A percentile compares a stretch with the other conserved stretches of the same genome.
Conservation (phyloP, 306 rosid genomes). For the Datisca glomerata region DNA sequence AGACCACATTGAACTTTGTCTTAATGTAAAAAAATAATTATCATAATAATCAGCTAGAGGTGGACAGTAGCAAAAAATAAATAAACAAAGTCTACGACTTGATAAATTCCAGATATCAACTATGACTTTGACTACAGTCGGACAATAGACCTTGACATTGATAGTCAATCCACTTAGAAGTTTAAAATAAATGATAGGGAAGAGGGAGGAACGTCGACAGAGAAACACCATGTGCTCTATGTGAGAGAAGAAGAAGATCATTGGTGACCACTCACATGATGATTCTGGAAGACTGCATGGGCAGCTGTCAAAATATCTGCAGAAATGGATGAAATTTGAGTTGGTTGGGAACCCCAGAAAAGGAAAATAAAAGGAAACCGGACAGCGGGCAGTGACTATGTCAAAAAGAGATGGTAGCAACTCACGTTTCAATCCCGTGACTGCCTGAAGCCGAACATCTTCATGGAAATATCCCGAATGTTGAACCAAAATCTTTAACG, state of each 20-base stretch:
- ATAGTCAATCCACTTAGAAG: too few species aligned
- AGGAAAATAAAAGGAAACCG: background rate
- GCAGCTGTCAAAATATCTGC: conserved; percentile 82
- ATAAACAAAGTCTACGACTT: too few species aligned
- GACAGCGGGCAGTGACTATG: background rate
- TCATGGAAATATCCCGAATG: conserved; percentile 87
- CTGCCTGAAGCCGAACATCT: conserved; percentile 98
- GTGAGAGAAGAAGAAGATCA: conserved; percentile 5
- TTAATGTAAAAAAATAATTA: too few species aligned
- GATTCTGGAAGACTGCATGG: conserved; percentile 60
- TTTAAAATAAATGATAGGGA: background rate
- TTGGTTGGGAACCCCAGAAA: too few species aligned
- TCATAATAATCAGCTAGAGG: too few species aligned
- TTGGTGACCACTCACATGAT: conserved; percentile 41
- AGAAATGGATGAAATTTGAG: too few species aligned
- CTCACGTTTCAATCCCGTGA: conserved; percentile 77
- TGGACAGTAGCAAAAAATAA: too few species aligned
- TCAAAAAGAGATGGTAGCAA: conserved; percentile 10
- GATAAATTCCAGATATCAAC: too few species aligned
- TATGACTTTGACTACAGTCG: too few species aligned
- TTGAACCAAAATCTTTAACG: conserved; percentile 60
- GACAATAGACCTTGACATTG: too few species aligned
- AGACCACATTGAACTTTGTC: too few species aligned
- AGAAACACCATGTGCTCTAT: background rate
- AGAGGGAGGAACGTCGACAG: background rate